Percentiles rank a stretch among this genome's conserved stretches.
Evolutionary conservation across 1,284 basidiomycete genomes (phyloP).

Genomic region (Salmacisia buchloeana): DNA sequence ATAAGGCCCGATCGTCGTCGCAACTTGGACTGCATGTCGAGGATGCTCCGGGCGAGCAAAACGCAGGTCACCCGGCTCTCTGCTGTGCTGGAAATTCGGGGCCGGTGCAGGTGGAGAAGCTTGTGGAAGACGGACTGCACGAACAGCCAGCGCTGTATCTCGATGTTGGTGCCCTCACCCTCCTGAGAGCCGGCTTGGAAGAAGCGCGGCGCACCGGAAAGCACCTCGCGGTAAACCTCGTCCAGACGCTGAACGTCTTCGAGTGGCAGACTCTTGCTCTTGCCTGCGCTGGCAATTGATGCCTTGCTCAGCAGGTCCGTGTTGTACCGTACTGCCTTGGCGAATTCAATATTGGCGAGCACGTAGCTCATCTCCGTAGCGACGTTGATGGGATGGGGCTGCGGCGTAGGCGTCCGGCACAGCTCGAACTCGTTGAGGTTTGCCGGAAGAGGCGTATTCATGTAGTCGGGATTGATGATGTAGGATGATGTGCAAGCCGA

Average conservation of each 20-base stretch:
- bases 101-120: conserved; percentile 40
- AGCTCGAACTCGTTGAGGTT: conserved; percentile 48
- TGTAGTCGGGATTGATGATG: conserved; percentile 33
- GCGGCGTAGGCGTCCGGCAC: conserved; percentile 23
- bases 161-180: conserved; percentile 24
- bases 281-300: conserved; percentile 22
- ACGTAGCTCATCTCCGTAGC: conserved; percentile 44
- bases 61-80: conserved; percentile 40
- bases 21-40: conserved; percentile 45
- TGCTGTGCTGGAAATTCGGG: conserved; percentile 25
- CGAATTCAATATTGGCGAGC: conserved; percentile 30
- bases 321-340: conserved; percentile 31
- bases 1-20: conserved; percentile 35
- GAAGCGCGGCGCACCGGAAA: conserved; percentile 35
- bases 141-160: conserved; percentile 45
- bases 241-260: conserved; percentile 28
- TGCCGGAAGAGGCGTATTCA: conserved; percentile 45
- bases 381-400: conserved; percentile 27
- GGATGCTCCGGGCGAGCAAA: conserved; percentile 36
- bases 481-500: conserved; percentile 26
- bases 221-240: conserved; percentile 26
- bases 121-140: conserved; percentile 45
- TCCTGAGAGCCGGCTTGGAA: conserved; percentile 38
- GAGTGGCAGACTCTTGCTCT: conserved; percentile 25
- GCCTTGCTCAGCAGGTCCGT: conserved; percentile 27